These are phyloP conservation scores for Pyrenula massariospora DNA, from an alignment of 495 filamentous ascomycete species.

Conservation along the genomic window DNA sequence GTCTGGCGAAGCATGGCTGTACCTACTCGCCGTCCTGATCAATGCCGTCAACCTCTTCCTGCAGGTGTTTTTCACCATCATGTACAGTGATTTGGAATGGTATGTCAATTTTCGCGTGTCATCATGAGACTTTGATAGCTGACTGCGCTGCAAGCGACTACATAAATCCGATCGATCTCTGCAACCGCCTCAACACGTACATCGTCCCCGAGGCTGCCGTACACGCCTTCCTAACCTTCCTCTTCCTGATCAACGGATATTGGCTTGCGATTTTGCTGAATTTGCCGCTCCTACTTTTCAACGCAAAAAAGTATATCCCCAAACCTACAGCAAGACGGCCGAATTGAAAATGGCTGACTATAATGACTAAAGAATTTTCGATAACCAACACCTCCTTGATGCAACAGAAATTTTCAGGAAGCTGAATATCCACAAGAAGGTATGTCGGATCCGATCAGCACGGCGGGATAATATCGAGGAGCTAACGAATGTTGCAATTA, in stretches of 20 bases:
- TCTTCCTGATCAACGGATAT: slow-evolving; percentile 98
- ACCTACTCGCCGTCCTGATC: slow-evolving; percentile 95
- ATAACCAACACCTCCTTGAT: slow-evolving; percentile 93
- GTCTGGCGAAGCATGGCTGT: slow-evolving; percentile 99
- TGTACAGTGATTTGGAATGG: slow-evolving; percentile 99
- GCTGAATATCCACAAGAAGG: slow-evolving; percentile 98
- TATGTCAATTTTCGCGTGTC: slow-evolving; percentile 31
- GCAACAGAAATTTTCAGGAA: slow-evolving; percentile 99
- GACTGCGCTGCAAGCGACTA: slow-evolving; percentile 62
- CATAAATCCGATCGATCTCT: slow-evolving; percentile 99
- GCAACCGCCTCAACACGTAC: slow-evolving; percentile 99
- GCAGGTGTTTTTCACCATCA: slow-evolving; percentile 99
- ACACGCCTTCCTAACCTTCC: slow-evolving; percentile 83
- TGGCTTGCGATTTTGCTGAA: slow-evolving; percentile 92
- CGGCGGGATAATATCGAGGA: not conserved
- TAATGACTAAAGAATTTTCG: slow-evolving; percentile 58
- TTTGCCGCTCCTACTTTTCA: slow-evolving; percentile 83
- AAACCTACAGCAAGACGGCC: slow-evolving; percentile 1
- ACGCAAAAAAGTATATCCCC: slow-evolving; percentile 80
- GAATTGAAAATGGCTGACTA: slow-evolving; percentile 13
- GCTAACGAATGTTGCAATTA: slow-evolving; percentile 20
- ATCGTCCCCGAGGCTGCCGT: slow-evolving; percentile 98
- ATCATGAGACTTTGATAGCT: slow-evolving; percentile 6
- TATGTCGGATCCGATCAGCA: slow-evolving; percentile 19
- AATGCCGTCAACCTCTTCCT: slow-evolving; percentile 99